These are phyloP conservation scores for Nannochloris sp. DNA, from an alignment of 139 green algal genomes.

Conservation along the genomic window DNA sequence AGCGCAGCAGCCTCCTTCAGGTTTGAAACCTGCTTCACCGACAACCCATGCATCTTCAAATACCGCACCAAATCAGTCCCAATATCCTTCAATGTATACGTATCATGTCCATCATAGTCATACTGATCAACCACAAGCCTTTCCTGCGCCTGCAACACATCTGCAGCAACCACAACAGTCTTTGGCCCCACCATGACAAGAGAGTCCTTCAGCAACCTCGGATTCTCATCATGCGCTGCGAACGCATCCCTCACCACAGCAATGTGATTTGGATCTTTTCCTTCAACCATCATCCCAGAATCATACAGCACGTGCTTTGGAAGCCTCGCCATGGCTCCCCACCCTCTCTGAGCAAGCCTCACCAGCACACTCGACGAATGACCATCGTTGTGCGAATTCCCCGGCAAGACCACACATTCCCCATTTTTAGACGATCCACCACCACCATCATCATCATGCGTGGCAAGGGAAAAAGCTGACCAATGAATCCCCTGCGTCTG, in stretches of 20 bases:
- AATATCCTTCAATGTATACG: constrained; percentile 23
- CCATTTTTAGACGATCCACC: too few relatives aligned
- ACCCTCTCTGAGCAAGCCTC: constrained; percentile 45
- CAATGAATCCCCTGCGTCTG: too few relatives aligned
- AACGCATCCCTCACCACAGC: constrained; percentile 62
- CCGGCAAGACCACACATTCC: too few relatives aligned
- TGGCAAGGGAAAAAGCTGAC: too few relatives aligned
- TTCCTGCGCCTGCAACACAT: constrained; percentile 19
- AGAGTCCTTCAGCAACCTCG: constrained; percentile 23
- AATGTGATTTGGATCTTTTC: constrained; percentile 10
- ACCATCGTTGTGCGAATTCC: too few relatives aligned
- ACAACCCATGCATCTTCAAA: constrained; percentile 24
- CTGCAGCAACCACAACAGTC: constrained; percentile 37
- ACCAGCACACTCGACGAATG: constrained; percentile 35
- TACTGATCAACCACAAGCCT: constrained; percentile 71
- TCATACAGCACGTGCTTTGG: constrained; percentile 21
- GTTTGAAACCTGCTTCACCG: constrained; percentile 22
- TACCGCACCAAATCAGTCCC: constrained; percentile 32
- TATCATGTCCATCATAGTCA: constrained; percentile 6
- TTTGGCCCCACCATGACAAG: constrained; percentile 31
- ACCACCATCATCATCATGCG: too few relatives aligned
- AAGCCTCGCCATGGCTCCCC: constrained; percentile 41
- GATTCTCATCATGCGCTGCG: constrained; percentile 34
- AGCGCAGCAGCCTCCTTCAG: constrained; percentile 4
- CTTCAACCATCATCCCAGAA: constrained; percentile 7